Conservation (phyloP, 805 yeast genomes). For the Limtongia smithiae region DNA sequence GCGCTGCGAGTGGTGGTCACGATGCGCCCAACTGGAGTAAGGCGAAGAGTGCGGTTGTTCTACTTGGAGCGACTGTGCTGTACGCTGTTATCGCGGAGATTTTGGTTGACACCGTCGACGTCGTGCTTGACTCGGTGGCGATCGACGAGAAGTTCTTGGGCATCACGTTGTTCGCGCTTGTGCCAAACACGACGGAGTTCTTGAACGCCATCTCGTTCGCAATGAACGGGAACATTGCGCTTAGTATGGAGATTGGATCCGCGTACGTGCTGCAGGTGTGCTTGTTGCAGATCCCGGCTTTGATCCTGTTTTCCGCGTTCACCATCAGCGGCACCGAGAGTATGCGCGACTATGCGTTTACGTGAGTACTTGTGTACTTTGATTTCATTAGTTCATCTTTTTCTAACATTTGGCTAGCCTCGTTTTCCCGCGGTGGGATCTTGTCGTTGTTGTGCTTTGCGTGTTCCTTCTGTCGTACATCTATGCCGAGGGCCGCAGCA, state of each 20-base stretch:
- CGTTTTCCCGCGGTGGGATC: slow-evolving; percentile 94
- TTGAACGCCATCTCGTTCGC: slow-evolving; percentile 97
- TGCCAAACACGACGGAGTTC: slow-evolving; percentile 96
- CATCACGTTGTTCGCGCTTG: slow-evolving; percentile 88
- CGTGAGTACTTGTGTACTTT: slow-evolving; percentile 15
- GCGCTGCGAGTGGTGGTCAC: slow-evolving; percentile 84
- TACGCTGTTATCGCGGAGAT: slow-evolving; percentile 95
- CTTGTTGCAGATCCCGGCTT: slow-evolving; percentile 84
- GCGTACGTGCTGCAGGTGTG: slow-evolving; percentile 97
- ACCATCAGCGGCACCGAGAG: slow-evolving; percentile 28
- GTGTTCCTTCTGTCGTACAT: slow-evolving; percentile 88
- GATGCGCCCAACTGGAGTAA: slow-evolving; percentile 98
- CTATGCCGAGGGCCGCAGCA: slow-evolving; percentile 94
- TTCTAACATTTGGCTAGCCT: slow-evolving; percentile 57
- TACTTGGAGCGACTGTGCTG: slow-evolving; percentile 76
- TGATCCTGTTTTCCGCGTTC: slow-evolving; percentile 53
- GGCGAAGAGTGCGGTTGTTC: slow-evolving; percentile 72
- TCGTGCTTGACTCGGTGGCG: slow-evolving; percentile 72
- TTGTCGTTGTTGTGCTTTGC: slow-evolving; percentile 76
- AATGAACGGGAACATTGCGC: slow-evolving; percentile 89
- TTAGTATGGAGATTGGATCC: slow-evolving; percentile 96
- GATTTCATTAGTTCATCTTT: neutral
- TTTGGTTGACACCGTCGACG: slow-evolving; percentile 86
- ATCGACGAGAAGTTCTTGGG: slow-evolving; percentile 89
- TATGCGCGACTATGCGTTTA: slow-evolving; percentile 29